Percentiles rank a stretch among this genome's conserved stretches.
These are phyloP conservation scores for Amoeboaphelidium occidentale DNA, from an alignment of 371 early-diverging fungal genomes.

Conservation along the genomic window DNA sequence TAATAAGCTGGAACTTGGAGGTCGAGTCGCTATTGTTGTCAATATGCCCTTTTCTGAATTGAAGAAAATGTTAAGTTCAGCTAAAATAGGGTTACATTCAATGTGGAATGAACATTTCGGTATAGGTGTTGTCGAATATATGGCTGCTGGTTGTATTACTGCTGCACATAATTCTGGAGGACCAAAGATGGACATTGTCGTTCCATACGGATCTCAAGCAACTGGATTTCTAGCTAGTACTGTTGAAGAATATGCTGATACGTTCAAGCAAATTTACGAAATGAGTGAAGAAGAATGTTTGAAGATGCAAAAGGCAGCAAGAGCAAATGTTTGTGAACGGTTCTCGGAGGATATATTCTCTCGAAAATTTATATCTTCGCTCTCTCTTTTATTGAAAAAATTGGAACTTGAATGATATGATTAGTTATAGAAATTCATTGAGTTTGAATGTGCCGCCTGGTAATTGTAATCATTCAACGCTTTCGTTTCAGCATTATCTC, in stretches of 20 bases:
- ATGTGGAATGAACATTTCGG: slow-evolving; percentile 97
- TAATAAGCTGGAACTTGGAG: slow-evolving; percentile 22
- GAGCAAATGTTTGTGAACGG: slow-evolving; percentile 28
- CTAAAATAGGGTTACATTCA: slow-evolving; percentile 67
- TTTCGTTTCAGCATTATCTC: too few relatives aligned
- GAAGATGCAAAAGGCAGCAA: slow-evolving; percentile 28
- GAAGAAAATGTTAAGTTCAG: slow-evolving; percentile 21
- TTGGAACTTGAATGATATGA: too few relatives aligned
- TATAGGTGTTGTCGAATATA: slow-evolving; percentile 84
- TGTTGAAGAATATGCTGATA: slow-evolving; percentile 33
- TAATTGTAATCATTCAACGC: too few relatives aligned
- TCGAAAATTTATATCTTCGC: too few relatives aligned
- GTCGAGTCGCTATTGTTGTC: slow-evolving; percentile 44
- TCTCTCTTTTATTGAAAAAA: too few relatives aligned
- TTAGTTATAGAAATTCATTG: too few relatives aligned
- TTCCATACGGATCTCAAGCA: slow-evolving; percentile 17
- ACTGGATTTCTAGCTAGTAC: slow-evolving; percentile 42
- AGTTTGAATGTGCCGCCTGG: too few relatives aligned
- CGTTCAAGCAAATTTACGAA: slow-evolving; percentile 22
- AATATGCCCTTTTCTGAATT: slow-evolving; percentile 52
- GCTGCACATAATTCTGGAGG: slow-evolving; percentile 84
- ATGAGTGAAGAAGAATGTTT: slow-evolving; percentile 13
- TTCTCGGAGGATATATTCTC: slow-evolving; percentile 42
- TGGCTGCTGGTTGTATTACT: slow-evolving; percentile 78
- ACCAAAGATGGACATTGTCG: slow-evolving; percentile 73